Base-by-base conservation (phyloP, 805 yeast species). In the Saccharomycopsis capsularis region DNA sequence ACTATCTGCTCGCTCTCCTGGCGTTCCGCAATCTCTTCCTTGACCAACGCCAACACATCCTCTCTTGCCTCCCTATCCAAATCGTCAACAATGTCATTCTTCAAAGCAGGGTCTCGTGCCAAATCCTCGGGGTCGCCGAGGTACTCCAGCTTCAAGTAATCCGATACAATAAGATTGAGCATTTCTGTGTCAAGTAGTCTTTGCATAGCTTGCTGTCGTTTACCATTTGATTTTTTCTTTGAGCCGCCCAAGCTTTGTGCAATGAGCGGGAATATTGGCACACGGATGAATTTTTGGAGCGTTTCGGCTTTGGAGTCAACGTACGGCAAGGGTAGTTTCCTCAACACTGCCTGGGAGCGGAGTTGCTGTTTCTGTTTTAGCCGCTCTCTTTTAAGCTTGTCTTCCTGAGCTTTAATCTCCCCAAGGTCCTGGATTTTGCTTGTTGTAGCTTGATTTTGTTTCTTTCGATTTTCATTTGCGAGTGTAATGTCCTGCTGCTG, bases 301-400 rank as follows among this genome's bases (percentile, higher is more conserved):
- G 42, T 47, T 21, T 42, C 18, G 21, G 32, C 42, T 34, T 42
- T 24, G 3, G 51, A 48, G 11, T 50, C 40, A 5, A 61, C 39
- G 2, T 65, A 43, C 1, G 79, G 79, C 13, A 74, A 64, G 0
- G 68, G 65, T 6, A 79, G 63, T 0, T 68, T 74, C 44, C 62
- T 60, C 56, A 74, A 77, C 1, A 76, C 61, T 1, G 67, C 80
- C 50, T 65, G 70, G 0, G 83, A 74, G 42, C 78, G 57, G 36
- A 78, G 60, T 5, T 65, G 55, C 32, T 65, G 19, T 16, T 18
- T 19, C n/a, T n/a, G n/a, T 13, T 11, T 27, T 29, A 25, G 35
- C 23, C 27, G 19, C 42, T 24, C 39, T 18, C 3, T 9, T 11
- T n/a, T 9, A 22, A 53, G 50, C 39, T 59, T 58, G 22, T 53